Evolutionary conservation across 164 flowering plant species (phyloP), one percentile per base, ranked within the genome.

Genomic region (Kingdonia uniflora): DNA sequence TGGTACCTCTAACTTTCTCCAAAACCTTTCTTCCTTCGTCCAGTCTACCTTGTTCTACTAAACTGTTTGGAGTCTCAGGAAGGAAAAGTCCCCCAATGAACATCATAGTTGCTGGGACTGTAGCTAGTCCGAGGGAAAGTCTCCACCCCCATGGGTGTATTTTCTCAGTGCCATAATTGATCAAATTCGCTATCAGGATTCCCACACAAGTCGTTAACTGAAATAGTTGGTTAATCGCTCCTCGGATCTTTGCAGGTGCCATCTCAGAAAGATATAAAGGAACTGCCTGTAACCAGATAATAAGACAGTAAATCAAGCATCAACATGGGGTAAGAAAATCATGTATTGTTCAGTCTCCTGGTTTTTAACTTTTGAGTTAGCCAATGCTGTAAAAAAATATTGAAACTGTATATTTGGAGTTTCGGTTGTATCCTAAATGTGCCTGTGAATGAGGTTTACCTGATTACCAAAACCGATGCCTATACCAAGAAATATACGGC

Each of bases 81-180:
- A 81, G 79, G 64, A 77, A 74, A n/a, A 80, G 52, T 1, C 88
- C 94, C 8, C 95, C 97, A 13, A 81, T 41, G 40, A 85, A 80
- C 96, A 90, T 90, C 0, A 78, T 47, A 14, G 60, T 42, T 19
- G 95, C 97, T 1, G 95, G 95, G 21, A 82, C 71, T 4, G 65
- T 56, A 11, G 95, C 95, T 43, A 85, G 59, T 15, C 91, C 97
- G n/a, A 87, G 79, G 8, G 95, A 87, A 1, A 90, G 45, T 65
- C 95, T 69, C 97, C 97, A 90, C 37, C 97, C 97, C 89, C 87
- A 81, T 25, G 95, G 92, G 54, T 91, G 92, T 29, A 90, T 66
- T 40, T 75, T 59, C 2, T 76, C 80, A 2, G 85, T 76, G 42
- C 67, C 74, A 50, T 82, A 87, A 48, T 90, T 90, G 24, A 90